Evolutionary conservation across 345 rosid species (phyloP), one percentile per base, ranked within the genome.

Genomic region (Hypericum androsaemum): DNA sequence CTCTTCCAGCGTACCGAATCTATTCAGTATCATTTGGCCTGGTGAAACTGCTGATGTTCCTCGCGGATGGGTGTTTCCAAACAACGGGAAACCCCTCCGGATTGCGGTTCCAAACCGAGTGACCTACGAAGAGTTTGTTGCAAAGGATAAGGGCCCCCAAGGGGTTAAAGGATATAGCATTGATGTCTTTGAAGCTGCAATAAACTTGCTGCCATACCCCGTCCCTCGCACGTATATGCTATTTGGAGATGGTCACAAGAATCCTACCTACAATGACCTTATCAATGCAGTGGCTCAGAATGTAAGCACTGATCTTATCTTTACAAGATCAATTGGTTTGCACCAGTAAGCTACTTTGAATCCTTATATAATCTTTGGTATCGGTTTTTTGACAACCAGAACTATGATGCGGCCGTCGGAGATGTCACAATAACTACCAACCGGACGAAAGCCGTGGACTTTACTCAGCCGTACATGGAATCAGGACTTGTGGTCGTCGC

Each of bases 11-110:
- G 73, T 60, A 57, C 95, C 79, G 44, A 76, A 57, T 46, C 92
- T 90, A 51, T 54, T 72, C 50, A 51, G 68, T 46, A 80, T 70
- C 54, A 79, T 79, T 62, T 90, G 98, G 98, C 98, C 96, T 2
- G 98, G 98, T 38, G 78, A 78, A 74, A 62, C 55, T 52, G 39
- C 73, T 6, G n/a, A 14, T 10, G 52, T 38, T 8, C 98, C 96
- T 8, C 80, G 78, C 47, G 98, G 98, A 47, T 87, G 98, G 96
- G 92, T 84, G 11, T 87, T 90, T 70, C 87, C 96, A 6, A 67
- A 84, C 71, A 87, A 90, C 50, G 96, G 95, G 58, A 64, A 69
- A 65, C 86, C 92, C 7, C 75, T 90, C 28, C 69, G 71, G 17
- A 87, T 87, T 46, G 86, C 72, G 0, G 96, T 90, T 57, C 98